Evolutionary conservation across 352 stramenopile genomes (phyloP), one percentile per base, ranked within the genome.

Genomic region (Phytophthora crassamura): DNA sequence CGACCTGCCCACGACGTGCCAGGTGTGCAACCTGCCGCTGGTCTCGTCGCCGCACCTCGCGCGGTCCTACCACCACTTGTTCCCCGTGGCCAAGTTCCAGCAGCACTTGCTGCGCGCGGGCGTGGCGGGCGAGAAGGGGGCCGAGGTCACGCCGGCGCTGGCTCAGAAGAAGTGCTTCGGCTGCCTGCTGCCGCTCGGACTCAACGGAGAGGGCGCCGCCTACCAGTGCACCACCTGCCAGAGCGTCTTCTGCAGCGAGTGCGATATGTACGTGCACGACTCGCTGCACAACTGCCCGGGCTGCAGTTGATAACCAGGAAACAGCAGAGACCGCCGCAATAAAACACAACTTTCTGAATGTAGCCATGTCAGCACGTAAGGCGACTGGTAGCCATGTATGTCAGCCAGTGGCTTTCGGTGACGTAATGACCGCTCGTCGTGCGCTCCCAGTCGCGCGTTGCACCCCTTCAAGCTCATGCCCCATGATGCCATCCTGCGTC

Each of bases 231-330:
- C 87, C 1, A 80, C 89, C 48, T 99, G 97, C 67, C 48, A 79
- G 6, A 92, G 96, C 66, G 47, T 87, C 11, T 99, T 99, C 78
- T 99, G 97, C 76, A 90, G 89, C 35, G 94, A 99, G 76, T 99
- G 97, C 65, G 97, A 99, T 81, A 82, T 98, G 32, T 99, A 98
- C 80, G 92, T 99, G 64, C 97, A 99, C 76, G 97, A 99, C 72
- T 98, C 93, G 50, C 80, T 99, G 58, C 97, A 99, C 80, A 99
- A 99, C 69, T 99, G 97, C 74, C 97, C 97, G 30, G 96, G 96
- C 14, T 99, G 97, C 69, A 82, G 82, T 43, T 94, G 28, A 75
- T 22, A 30, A 45, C 5, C 8, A 30, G 40, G 25, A 36, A 35
- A 35, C n/a, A 35, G 35, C n/a, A 30, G 32, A 56, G 25, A 54